These are phyloP conservation scores for Ogataea paraovalis DNA, from an alignment of 805 yeast genomes.

Conservation along the genomic window DNA sequence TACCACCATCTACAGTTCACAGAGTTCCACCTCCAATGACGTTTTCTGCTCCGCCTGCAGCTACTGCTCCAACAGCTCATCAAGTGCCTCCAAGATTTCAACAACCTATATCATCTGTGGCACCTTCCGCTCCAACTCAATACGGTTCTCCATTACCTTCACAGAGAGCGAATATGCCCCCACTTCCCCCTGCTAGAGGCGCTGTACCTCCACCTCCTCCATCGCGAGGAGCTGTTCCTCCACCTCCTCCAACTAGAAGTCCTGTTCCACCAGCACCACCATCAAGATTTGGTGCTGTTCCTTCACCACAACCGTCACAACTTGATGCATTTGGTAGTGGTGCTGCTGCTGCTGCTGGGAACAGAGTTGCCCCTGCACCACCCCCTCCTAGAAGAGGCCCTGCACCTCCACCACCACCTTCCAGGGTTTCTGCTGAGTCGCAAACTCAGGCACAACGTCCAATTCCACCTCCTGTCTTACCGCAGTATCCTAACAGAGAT, in stretches of 20 bases:
- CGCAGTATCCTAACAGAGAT: slow-evolving; percentile 20
- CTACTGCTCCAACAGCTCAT: slow-evolving; percentile 2
- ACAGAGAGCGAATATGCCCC: slow-evolving; percentile 15
- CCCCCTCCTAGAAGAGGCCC: slow-evolving; percentile 32
- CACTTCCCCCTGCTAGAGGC: slow-evolving; percentile 24
- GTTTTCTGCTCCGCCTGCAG: slow-evolving; percentile 3
- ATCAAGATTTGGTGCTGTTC: slow-evolving; percentile 18
- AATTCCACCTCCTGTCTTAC: slow-evolving; percentile 21
- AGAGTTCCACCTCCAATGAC: slow-evolving; percentile 17
- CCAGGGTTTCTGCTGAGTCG: slow-evolving; percentile 24
- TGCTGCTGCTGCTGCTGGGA: too few relatives aligned
- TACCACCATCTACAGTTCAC: slow-evolving; percentile 18
- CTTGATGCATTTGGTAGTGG: slow-evolving; percentile 9
- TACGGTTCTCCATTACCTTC: slow-evolving; percentile 1
- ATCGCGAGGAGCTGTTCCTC: slow-evolving; percentile 23
- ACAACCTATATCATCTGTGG: slow-evolving; percentile 4
- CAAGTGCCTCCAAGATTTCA: slow-evolving; percentile 6
- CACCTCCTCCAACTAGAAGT: slow-evolving; percentile 30
- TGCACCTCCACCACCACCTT: slow-evolving; percentile 46
- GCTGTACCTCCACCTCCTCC: slow-evolving; percentile 28
- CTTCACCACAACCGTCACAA: slow-evolving; percentile 22
- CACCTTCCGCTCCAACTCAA: slow-evolving; percentile 1
- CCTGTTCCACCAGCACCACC: slow-evolving; percentile 33
- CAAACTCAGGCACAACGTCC: slow-evolving; percentile 21
- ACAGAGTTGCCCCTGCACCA: slow-evolving; percentile 31